Conservation (phyloP, 2,329 filamentous ascomycete genomes). For the Colletotrichum siamense region DNA sequence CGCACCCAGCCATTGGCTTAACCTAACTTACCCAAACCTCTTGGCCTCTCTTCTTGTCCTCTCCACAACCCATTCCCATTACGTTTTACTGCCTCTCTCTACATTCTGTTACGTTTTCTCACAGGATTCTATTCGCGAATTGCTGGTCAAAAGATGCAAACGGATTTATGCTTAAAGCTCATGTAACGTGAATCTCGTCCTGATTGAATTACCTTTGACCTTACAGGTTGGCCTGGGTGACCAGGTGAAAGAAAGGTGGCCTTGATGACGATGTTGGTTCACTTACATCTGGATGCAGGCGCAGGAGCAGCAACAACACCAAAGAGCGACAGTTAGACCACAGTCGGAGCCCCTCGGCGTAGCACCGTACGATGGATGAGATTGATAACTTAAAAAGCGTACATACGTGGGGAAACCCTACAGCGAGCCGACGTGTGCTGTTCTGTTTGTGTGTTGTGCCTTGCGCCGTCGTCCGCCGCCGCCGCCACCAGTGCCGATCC, state of each 20-base stretch:
- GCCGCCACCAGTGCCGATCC: slow-evolving; percentile 7
- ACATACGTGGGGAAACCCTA: background rate
- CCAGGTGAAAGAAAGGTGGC: background rate
- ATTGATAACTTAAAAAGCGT: slow-evolving; percentile 3
- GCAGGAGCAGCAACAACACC: background rate
- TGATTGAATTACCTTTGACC: background rate
- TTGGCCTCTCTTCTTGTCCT: background rate
- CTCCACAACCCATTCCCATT: background rate
- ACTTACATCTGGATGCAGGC: background rate
- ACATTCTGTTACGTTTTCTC: background rate
- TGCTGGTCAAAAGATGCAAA: background rate
- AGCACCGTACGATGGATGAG: background rate
- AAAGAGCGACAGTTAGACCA: background rate
- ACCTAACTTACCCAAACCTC: background rate
- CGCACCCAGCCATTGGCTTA: background rate
- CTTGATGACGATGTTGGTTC: background rate
- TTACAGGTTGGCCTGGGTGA: background rate
- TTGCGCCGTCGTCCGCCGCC: background rate
- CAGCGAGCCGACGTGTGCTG: background rate
- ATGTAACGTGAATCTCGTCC: background rate
- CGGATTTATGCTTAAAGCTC: background rate
- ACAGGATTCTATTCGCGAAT: background rate
- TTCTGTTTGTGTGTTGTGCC: background rate
- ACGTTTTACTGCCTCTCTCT: background rate
- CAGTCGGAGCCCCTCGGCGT: background rate